A percentile compares a stretch with the other conserved stretches of the same genome.
Evolutionary conservation across 2,329 filamentous ascomycete species (phyloP).

Genomic region (Colletotrichum sp.): DNA sequence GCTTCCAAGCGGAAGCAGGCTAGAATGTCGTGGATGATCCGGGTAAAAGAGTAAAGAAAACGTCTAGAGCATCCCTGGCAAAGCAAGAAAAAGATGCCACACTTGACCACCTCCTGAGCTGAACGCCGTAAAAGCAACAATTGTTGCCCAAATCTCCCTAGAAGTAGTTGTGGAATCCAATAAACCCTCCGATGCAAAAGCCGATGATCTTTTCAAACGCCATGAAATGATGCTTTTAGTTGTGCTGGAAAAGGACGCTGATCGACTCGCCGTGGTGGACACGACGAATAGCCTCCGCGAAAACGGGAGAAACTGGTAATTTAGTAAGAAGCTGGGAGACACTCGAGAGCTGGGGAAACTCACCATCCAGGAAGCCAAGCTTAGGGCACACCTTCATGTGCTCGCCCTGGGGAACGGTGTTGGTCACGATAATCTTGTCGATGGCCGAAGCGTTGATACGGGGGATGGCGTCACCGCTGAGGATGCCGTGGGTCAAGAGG

Average conservation of each 20-base stretch:
- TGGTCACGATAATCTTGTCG: constrained; percentile 94
- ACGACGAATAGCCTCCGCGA: constrained; percentile 92
- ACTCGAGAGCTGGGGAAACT: background rate
- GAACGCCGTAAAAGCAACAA: constrained; percentile 19
- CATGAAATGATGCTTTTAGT: constrained; percentile 22
- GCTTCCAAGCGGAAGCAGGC: constrained; percentile 6
- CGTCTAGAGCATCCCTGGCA: constrained; percentile 16
- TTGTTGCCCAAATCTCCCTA: constrained; percentile 8
- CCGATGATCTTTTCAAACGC: constrained; percentile 21
- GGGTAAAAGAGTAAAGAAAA: constrained; percentile 1
- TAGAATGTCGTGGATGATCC: constrained; percentile 5
- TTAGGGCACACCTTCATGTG: constrained; percentile 81
- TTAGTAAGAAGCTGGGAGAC: background rate
- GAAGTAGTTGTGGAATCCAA: constrained; percentile 18
- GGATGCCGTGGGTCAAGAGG: constrained; percentile 90
- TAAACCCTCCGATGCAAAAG: constrained; percentile 22
- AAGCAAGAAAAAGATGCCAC: constrained; percentile 1
- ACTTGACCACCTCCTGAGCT: constrained; percentile 15
- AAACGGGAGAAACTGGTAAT: constrained; percentile 73
- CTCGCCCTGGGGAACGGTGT: constrained; percentile 89
- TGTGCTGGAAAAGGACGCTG: constrained; percentile 77
- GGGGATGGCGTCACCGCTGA: constrained; percentile 93
- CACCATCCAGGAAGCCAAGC: constrained; percentile 83
- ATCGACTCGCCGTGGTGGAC: constrained; percentile 99
- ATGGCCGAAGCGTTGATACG: constrained; percentile 92